Percentiles rank a stretch among this genome's conserved stretches.
phyloP scores from a whole-genome alignment of 2,329 filamentous ascomycete species.

The Pseudogymnoascus sp. region DNA sequence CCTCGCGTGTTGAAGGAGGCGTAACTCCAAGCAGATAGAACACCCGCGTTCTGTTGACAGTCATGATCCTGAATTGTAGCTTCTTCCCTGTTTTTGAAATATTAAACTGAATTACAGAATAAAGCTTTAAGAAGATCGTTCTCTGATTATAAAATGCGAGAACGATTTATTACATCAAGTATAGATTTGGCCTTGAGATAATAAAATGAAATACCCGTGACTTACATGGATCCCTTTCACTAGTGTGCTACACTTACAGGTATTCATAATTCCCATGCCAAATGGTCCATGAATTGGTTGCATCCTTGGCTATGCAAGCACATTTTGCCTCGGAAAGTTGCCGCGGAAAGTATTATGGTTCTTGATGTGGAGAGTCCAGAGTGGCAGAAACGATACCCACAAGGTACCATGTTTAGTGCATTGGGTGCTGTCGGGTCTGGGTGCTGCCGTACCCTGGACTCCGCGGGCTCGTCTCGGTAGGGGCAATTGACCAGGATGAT shows the following conservation, averaged over 20 bases:
- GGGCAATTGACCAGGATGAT: neutral
- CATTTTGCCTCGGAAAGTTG: neutral
- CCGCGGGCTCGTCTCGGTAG: neutral
- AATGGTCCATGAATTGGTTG: neutral
- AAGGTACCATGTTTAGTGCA: neutral
- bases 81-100: neutral
- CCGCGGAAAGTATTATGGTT: neutral
- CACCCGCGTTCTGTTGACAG: neutral
- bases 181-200: neutral
- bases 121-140: neutral
- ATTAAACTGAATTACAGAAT: neutral
- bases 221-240: neutral
- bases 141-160: neutral
- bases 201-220: neutral
- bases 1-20: neutral
- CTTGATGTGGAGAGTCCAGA: neutral
- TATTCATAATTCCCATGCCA: neutral
- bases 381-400: neutral
- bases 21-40: neutral
- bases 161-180: neutral
- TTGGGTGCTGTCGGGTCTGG: neutral
- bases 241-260: neutral
- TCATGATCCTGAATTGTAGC: neutral
- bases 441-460: neutral
- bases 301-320: neutral